Base-by-base conservation (phyloP, 202 grass and related monocot genomes). In the Eragrostis tef region DNA sequence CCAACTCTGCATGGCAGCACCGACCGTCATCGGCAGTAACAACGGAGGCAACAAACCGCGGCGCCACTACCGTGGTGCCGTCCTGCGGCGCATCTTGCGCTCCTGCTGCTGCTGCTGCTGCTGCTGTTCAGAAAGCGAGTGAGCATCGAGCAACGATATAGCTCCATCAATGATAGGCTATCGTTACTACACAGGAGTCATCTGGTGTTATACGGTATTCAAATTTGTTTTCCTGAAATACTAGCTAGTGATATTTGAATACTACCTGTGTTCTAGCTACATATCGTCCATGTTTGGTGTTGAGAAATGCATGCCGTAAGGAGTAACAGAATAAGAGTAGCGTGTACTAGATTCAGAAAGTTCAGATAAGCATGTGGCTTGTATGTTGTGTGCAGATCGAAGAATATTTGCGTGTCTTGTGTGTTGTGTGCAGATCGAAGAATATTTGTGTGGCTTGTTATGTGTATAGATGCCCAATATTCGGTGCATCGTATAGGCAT, bases 101-200 rank as follows among this genome's bases (percentile, higher is more conserved):
- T 5, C 50, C 41, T 26, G 70, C 14, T 89, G 61, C 59, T 89
- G 73, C 36, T 89, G 47, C 71, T 89, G 47, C 73, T 1, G 48
- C 73, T 1, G 21, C n/a, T 6, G 20, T 22, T 60, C 29, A 17
- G 43, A 6, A 14, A 58, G 56, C 1, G 57, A 82, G 6, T 57
- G 25, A 86, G 61, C 41, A 21, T 25, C 9, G 14, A 61, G 50
- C 70, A 71, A 41, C 64, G 42, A 45, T 79, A 54, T 14, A 31
- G 39, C 39, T 59, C 8, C 81, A 58, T 51, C 56, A 8, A 25
- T 17, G 64, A 27, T 43, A 65, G 13, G 47, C 5, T 22, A 13
- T 39, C 34, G 5, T 24, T 60, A 17, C 57, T 31, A 58, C 58
- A 2, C 11, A 31, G 54, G 14, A 44, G 17, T 21, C 56, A 10